Percentiles rank a stretch among this genome's conserved stretches.
Evolutionary conservation across 331 rosid genomes (phyloP).

Genomic region (Arachis monticola): DNA sequence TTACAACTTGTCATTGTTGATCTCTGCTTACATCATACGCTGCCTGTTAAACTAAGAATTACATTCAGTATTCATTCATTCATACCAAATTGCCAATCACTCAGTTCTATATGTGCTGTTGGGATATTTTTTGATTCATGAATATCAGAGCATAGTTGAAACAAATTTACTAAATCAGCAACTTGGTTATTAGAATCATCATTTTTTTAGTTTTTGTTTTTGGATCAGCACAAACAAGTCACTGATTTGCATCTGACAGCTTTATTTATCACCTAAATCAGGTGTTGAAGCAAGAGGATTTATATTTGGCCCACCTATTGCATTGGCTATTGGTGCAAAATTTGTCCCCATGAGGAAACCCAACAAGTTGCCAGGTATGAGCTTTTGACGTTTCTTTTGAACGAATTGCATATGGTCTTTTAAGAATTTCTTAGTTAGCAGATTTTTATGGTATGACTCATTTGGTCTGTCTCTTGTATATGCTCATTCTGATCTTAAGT

Average conservation of each 20-base stretch:
- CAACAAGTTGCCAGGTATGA: slow-evolving; percentile 89
- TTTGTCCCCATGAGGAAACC: slow-evolving; percentile 99
- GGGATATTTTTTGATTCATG: background rate
- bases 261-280: slow-evolving; percentile 40
- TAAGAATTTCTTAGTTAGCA: slow-evolving; percentile 22
- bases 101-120: slow-evolving; percentile 13
- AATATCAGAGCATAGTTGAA: slow-evolving; percentile 16
- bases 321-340: slow-evolving; percentile 95
- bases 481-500: slow-evolving; percentile 18
- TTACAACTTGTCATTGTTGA: background rate
- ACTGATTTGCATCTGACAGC: slow-evolving; percentile 15
- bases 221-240: slow-evolving; percentile 17
- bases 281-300: slow-evolving; percentile 99
- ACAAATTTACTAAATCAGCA: slow-evolving; percentile 4
- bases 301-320: slow-evolving; percentile 98
- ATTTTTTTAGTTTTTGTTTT: background rate
- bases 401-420: background rate
- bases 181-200: slow-evolving; percentile 8
- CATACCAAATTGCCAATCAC: background rate
- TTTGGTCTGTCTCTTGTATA: slow-evolving; percentile 18
- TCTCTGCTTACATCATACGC: background rate
- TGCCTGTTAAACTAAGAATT: background rate
- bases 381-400: slow-evolving; percentile 27
- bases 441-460: slow-evolving; percentile 20
- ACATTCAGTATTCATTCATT: background rate